phyloP scores from a whole-genome alignment of 805 yeast genomes.

The Crinitomyces ghanaensis region DNA sequence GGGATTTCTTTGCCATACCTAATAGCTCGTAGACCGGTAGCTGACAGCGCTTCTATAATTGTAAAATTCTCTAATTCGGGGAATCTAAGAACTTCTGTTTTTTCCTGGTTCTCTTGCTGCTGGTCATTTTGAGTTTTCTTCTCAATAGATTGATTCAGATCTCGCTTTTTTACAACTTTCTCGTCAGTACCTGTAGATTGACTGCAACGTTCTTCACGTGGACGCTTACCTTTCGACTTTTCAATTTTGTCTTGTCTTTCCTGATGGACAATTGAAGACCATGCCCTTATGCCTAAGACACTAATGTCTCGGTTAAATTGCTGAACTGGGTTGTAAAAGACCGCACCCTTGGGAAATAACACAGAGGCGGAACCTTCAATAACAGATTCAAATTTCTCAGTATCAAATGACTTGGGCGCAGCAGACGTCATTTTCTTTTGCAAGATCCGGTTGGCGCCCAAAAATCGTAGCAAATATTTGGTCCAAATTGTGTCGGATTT shows the following conservation, averaged over 20 bases:
- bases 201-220: background rate
- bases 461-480: no score
- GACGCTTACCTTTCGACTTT: no score
- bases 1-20: conserved; percentile 91
- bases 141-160: conserved; percentile 6
- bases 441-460: no score
- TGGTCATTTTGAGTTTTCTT: conserved; percentile 3
- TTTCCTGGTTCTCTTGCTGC: conserved; percentile 3
- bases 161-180: conserved; percentile 11
- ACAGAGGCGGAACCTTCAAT: conserved; percentile 79
- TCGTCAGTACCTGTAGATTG: conserved; percentile 19
- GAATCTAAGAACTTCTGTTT: conserved; percentile 2
- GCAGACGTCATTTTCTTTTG: conserved; percentile 1
- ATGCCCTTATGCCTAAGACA: conserved; percentile 74
- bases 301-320: conserved; percentile 92
- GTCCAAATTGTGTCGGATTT: no score
- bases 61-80: conserved; percentile 1
- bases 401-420: conserved; percentile 4
- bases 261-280: conserved; percentile 53
- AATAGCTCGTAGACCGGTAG: conserved; percentile 90
- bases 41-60: conserved; percentile 86
- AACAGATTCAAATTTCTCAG: conserved; percentile 15
- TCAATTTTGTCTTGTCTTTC: conserved; percentile 24
- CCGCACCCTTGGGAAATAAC: conserved; percentile 67
- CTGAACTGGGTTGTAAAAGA: conserved; percentile 92